Conservation (phyloP, 768 basidiomycete species). For the Psilocybe tampanensis region DNA sequence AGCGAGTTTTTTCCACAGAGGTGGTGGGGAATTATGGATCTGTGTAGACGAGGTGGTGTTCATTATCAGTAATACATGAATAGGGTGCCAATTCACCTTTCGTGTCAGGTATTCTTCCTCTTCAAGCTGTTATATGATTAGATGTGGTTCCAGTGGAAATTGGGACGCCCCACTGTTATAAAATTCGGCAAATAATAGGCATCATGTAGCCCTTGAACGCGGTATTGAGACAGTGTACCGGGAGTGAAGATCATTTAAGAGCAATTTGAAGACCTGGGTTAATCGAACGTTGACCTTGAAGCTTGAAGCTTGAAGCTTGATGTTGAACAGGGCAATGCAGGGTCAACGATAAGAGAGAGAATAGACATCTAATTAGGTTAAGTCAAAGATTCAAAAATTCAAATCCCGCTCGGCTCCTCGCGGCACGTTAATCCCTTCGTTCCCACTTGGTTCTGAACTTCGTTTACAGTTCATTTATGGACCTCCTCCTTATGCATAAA, state of each 20-base stretch:
- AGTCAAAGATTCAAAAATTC: too few relatives aligned
- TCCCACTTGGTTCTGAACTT: too few relatives aligned
- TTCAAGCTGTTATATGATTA: slow-evolving; percentile 37
- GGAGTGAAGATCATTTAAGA: not conserved
- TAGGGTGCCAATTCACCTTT: slow-evolving; percentile 52
- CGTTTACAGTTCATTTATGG: too few relatives aligned
- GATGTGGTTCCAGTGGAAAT: not conserved
- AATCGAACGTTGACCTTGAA: too few relatives aligned
- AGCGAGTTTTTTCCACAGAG: slow-evolving; percentile 77
- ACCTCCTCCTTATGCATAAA: too few relatives aligned
- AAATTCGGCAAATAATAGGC: slow-evolving; percentile 80
- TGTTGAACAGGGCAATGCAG: too few relatives aligned
- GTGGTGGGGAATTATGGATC: slow-evolving; percentile 80
- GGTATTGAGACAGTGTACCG: slow-evolving; percentile 1
- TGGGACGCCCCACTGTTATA: slow-evolving; percentile 44
- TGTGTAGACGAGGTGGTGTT: slow-evolving; percentile 29
- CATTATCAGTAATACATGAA: not conserved
- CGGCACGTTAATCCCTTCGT: too few relatives aligned
- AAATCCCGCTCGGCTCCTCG: too few relatives aligned
- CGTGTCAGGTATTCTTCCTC: slow-evolving; percentile 80
- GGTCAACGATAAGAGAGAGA: too few relatives aligned
- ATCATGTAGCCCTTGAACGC: slow-evolving; percentile 41
- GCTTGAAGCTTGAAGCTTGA: too few relatives aligned
- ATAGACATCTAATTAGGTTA: too few relatives aligned
- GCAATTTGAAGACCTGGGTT: not conserved